Conservation (phyloP, 768 basidiomycete species). For the Lentinus brumalis region DNA sequence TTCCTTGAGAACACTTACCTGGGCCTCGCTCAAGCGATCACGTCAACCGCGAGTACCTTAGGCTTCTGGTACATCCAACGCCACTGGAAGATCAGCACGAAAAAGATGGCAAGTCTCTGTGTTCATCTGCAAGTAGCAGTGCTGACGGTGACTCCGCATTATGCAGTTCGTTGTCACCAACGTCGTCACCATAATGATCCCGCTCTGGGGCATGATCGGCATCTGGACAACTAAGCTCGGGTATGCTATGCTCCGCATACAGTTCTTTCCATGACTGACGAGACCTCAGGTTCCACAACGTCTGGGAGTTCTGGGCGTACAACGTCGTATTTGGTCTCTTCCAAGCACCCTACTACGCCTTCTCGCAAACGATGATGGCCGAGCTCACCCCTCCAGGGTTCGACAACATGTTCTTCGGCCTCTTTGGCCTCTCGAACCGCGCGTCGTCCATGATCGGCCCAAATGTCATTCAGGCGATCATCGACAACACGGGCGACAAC, state of each 20-base stretch:
- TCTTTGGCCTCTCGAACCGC: conserved; percentile 82
- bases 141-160: not conserved
- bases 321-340: conserved; percentile 80
- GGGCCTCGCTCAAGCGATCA: conserved; percentile 73
- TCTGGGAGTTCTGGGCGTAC: conserved; percentile 90
- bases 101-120: conserved; percentile 63
- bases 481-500: conserved; percentile 68
- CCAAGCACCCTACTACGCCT: conserved; percentile 88
- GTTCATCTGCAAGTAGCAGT: not conserved
- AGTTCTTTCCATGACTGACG: not conserved
- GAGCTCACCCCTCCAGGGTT: conserved; percentile 87
- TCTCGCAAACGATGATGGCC: conserved; percentile 86
- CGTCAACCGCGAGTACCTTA: conserved; percentile 67
- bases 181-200: conserved; percentile 73
- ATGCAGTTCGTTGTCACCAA: conserved; percentile 74
- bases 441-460: conserved; percentile 89
- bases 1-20: conserved; percentile 83
- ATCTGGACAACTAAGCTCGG: conserved; percentile 79
- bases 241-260: conserved; percentile 39
- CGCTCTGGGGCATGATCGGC: conserved; percentile 86
- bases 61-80: conserved; percentile 85
- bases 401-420: conserved; percentile 88
- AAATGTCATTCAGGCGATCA: conserved; percentile 83
- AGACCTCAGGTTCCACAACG: conserved; percentile 64
- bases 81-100: conserved; percentile 77